Evolutionary conservation across 441 rosid species (phyloP), one percentile per base, ranked within the genome.

Genomic region (Adansonia rubrostipa): DNA sequence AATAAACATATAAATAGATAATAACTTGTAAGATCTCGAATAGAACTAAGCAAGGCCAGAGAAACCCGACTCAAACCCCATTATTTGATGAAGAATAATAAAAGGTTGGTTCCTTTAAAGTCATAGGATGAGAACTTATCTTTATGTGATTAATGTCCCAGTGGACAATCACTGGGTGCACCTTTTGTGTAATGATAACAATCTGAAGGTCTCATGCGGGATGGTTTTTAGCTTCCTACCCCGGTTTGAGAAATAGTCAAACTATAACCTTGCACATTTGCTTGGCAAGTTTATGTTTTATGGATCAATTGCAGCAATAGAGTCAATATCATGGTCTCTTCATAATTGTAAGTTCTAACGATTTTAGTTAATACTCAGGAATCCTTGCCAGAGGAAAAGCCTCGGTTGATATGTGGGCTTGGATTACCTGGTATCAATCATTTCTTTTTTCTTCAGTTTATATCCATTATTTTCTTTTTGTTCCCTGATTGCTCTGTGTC

Each of bases 381-480:
- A 75, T 79, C 73, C 78, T 81, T 92, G 79, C 92, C 87, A n/a
- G 79, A 73, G 67, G 92, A 86, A 80, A 88, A 81, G 80, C 95
- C 93, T 20, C 90, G 95, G 57, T 80, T 89, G 14, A 80, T 87
- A 33, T 84, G 82, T 47, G 97, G 97, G 50, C 91, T 92, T 79
- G 93, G 86, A 76, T 82, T 89, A 22, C 97, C 95, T 84, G 95
- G 97, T 92, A 85, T 61, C 14, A 15, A 42, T 36, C 3, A 13
- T 14, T 57, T 28, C 14, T 15, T 15, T 15, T 56, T 5, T 20
- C 14, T 62, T 22, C 14, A 15, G 36, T 24, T 65, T 20, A 13
- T 6, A 24, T 56, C 42, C 20, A 33, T 61, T 68, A 9, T 17
- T 20, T 22, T 63, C 33, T 7, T 20, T 6, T 69, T 47, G 13